Evolutionary conservation across 805 yeast genomes (phyloP).

Genomic region (Dipodascus geniculatus): DNA sequence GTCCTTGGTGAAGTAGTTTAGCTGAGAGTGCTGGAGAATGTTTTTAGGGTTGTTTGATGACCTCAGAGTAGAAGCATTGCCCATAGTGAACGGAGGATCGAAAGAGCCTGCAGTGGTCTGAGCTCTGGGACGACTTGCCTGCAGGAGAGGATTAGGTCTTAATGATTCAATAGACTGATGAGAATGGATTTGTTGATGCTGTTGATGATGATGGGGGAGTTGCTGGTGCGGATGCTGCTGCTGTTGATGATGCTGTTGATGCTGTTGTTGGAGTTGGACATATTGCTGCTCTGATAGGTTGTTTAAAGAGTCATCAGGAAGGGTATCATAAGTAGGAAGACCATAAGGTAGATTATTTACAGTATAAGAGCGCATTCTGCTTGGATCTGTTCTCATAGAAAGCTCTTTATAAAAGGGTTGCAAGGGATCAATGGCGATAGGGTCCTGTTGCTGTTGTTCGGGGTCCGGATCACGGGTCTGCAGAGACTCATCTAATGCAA

Average conservation of each 20-base stretch:
- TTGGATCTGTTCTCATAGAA: conserved; percentile 23
- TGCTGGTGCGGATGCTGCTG: conserved; percentile 13
- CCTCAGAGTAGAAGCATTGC: not conserved
- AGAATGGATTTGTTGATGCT: conserved; percentile 10
- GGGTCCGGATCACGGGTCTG: not conserved
- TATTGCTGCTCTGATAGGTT: conserved; percentile 7
- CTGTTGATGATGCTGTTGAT: conserved; percentile 9
- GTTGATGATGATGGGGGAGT: conserved; percentile 10
- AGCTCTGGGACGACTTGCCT: conserved; percentile 10
- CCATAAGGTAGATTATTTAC: conserved; percentile 14
- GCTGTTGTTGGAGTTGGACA: conserved; percentile 15
- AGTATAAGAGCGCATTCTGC: conserved; percentile 23
- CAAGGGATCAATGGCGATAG: conserved; percentile 19
- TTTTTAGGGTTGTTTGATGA: conserved; percentile 10
- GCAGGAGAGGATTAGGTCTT: not conserved
- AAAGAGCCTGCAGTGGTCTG: conserved; percentile 12
- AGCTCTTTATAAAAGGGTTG: conserved; percentile 21
- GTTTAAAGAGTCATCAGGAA: not conserved
- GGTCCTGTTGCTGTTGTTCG: conserved; percentile 6
- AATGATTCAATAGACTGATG: conserved; percentile 4
- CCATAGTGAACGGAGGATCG: conserved; percentile 4
- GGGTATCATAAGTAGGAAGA: conserved; percentile 34
- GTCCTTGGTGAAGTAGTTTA: conserved; percentile 12
- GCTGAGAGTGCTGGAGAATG: conserved; percentile 14
- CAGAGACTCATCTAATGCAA: not conserved